These are phyloP conservation scores for Hypoxylon sp. DNA, from an alignment of 2,329 filamentous ascomycete species.

Conservation along the genomic window DNA sequence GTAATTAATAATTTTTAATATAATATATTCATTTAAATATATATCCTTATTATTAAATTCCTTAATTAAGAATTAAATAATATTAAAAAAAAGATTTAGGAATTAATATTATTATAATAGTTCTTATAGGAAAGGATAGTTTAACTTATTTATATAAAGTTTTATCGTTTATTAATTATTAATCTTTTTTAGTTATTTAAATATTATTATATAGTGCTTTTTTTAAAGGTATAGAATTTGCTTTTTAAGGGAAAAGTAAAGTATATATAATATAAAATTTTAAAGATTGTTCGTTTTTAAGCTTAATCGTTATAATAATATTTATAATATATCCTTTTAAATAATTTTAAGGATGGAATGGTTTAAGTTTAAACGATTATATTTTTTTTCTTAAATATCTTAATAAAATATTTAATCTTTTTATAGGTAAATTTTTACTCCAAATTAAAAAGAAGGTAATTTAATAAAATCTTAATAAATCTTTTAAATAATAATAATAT, in stretches of 20 bases:
- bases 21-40: no score
- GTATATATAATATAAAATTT: neutral
- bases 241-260: neutral
- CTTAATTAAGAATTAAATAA: no score
- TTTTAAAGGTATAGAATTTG: neutral
- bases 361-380: neutral
- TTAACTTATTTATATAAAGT: no score
- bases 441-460: neutral
- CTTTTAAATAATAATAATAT: neutral
- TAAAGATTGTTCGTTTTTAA: neutral
- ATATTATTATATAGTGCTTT: neutral
- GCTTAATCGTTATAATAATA: constrained; percentile 1
- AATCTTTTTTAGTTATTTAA: no score
- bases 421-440: neutral
- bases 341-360: neutral
- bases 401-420: neutral
- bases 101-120: no score
- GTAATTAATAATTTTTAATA: no score
- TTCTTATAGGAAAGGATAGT: no score
- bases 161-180: no score
- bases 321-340: neutral
- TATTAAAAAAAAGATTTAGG: no score
- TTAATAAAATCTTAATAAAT: no score
- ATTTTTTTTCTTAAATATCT: neutral
- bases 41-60: no score